phyloP scores from a whole-genome alignment of 306 rosid genomes.

The Potentilla sterilis region DNA sequence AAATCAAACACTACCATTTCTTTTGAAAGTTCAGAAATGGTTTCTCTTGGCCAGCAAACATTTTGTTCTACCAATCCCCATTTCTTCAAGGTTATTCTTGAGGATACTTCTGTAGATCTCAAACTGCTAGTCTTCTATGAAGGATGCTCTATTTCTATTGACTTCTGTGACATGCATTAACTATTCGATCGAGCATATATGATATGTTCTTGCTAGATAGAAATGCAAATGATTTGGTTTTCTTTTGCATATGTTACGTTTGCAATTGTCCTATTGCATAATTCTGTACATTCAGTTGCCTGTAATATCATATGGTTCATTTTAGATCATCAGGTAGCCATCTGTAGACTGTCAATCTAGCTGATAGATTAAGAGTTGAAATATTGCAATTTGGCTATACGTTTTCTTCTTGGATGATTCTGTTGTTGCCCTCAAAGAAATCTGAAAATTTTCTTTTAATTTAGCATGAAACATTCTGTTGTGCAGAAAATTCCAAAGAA shows the following conservation, averaged over 20 bases:
- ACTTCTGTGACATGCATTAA: neutral
- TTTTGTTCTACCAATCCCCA: neutral
- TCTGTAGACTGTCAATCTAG: neutral
- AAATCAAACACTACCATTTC: neutral
- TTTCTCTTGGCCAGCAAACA: neutral
- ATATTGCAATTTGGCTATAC: neutral
- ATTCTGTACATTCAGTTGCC: neutral
- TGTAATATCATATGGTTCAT: neutral
- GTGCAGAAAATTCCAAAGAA: slow-evolving; percentile 18
- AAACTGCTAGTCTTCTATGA: neutral
- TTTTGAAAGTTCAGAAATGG: neutral
- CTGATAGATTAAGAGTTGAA: neutral
- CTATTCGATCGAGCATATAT: neutral
- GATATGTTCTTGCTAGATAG: neutral
- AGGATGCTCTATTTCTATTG: neutral
- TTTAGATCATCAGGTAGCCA: neutral
- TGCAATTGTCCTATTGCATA: neutral
- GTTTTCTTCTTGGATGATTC: neutral
- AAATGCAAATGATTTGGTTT: neutral
- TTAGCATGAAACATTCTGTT: neutral
- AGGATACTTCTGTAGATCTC: neutral
- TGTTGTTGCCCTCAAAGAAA: neutral
- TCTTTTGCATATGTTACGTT: neutral
- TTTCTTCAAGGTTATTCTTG: neutral
- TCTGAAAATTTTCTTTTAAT: too few relatives aligned